A percentile compares a stretch with the other conserved stretches of the same genome.
These are phyloP conservation scores for Plasmodium knowlesi DNA, from an alignment of 169 alveolate genomes.

Conservation along the genomic window DNA sequence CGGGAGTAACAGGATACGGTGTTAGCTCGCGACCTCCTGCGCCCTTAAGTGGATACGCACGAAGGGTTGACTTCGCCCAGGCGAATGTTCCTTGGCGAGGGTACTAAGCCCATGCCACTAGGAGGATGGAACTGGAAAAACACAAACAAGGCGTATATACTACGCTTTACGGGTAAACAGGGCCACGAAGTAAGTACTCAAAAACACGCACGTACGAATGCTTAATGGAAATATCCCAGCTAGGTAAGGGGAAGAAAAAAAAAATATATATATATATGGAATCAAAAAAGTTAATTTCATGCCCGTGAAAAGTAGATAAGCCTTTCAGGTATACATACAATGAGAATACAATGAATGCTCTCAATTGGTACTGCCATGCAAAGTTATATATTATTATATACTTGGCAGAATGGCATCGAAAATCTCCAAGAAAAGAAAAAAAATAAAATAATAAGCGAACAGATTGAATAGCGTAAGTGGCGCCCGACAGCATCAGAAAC, in stretches of 20 bases:
- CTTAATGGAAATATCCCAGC: neutral
- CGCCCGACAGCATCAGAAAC: neutral
- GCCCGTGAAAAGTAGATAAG: neutral
- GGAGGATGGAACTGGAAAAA: neutral
- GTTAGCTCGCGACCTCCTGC: neutral
- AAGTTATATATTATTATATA: neutral
- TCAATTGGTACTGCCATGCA: neutral
- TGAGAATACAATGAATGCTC: neutral
- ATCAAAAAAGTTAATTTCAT: neutral
- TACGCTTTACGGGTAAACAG: neutral
- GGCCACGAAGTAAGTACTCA: neutral
- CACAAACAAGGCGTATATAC: neutral
- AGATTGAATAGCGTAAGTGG: neutral
- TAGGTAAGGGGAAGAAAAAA: neutral
- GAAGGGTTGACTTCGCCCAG: neutral
- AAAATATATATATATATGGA: neutral
- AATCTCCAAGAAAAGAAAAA: neutral
- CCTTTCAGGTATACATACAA: neutral
- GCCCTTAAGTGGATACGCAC: neutral
- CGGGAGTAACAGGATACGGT: neutral
- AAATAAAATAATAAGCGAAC: neutral
- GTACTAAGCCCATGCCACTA: neutral
- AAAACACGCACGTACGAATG: neutral
- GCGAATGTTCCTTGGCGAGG: neutral
- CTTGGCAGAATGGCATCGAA: neutral